Percentiles rank a stretch among this genome's conserved stretches.
phyloP scores from a whole-genome alignment of 129 eudicot genomes.

The Flaveria linearis region DNA sequence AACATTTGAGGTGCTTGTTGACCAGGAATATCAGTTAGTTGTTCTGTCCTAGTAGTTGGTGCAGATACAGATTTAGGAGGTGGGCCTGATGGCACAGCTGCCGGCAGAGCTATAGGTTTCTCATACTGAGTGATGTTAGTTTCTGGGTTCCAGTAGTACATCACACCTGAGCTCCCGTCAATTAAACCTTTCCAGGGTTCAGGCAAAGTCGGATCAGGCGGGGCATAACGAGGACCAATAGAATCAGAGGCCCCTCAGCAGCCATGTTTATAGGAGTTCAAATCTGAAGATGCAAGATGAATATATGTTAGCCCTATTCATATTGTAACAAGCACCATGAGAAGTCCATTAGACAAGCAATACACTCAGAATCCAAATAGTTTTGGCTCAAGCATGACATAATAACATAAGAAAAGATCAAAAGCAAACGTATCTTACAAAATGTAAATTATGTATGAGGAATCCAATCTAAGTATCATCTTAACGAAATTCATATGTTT shows the following conservation, averaged over 20 bases:
- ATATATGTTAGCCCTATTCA: not conserved
- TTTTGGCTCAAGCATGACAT: not conserved
- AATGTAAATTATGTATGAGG: not conserved
- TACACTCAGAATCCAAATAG: not conserved
- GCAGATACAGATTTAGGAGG: constrained; percentile 46
- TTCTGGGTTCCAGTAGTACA: constrained; percentile 94
- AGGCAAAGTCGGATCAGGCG: constrained; percentile 89
- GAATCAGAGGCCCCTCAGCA: constrained; percentile 68
- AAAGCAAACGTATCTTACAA: not conserved
- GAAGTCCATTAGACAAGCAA: not conserved
- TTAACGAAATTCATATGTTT: not conserved
- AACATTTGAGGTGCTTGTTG: constrained; percentile 52
- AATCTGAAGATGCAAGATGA: constrained; percentile 18
- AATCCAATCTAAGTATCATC: not conserved
- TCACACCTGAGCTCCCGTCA: constrained; percentile 81
- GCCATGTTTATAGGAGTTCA: constrained; percentile 49
- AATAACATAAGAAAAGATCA: not conserved
- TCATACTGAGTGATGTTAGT: constrained; percentile 90
- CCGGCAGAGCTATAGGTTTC: constrained; percentile 60
- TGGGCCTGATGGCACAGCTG: constrained; percentile 29
- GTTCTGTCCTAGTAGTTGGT: constrained; percentile 41
- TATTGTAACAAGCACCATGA: not conserved
- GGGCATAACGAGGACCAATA: constrained; percentile 86
- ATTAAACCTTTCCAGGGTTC: constrained; percentile 96
- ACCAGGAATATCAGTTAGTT: constrained; percentile 47